Conservation (phyloP, 2,329 filamentous ascomycete genomes). For the Neobulgaria alba region DNA sequence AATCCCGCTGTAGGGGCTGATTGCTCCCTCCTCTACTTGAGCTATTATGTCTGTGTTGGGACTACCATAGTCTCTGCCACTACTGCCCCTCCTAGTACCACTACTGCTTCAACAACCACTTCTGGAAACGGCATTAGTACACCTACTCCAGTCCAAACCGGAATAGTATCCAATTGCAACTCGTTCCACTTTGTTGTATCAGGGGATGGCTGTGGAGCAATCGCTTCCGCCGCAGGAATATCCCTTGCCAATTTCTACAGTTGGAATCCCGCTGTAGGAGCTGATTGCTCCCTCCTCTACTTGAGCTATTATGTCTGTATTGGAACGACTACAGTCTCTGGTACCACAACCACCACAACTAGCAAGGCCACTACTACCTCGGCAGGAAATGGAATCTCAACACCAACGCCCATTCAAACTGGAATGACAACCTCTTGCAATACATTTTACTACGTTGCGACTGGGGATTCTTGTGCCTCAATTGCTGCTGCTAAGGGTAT, state of each 20-base stretch:
- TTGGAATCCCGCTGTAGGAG: slow-evolving; percentile 17
- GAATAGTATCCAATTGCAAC: slow-evolving; percentile 26
- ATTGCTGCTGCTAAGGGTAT: slow-evolving; percentile 21
- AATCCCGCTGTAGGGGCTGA: slow-evolving; percentile 15
- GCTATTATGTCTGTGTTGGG: background rate
- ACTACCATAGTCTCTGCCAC: slow-evolving; percentile 4
- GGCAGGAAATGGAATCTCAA: slow-evolving; percentile 20
- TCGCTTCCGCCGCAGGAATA: slow-evolving; percentile 20
- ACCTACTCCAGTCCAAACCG: slow-evolving; percentile 24
- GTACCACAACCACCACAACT: slow-evolving; percentile 6
- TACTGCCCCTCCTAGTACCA: slow-evolving; percentile 6
- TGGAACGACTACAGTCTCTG: slow-evolving; percentile 1
- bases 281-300: background rate
- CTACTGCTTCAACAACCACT: slow-evolving; percentile 8
- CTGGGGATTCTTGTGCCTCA: slow-evolving; percentile 19
- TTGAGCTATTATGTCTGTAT: slow-evolving; percentile 2
- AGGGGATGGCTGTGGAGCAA: slow-evolving; percentile 21
- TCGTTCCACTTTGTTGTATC: slow-evolving; percentile 22
- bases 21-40: background rate
- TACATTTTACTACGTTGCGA: slow-evolving; percentile 22
- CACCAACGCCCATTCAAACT: slow-evolving; percentile 25
- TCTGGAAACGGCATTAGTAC: slow-evolving; percentile 22
- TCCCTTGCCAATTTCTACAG: slow-evolving; percentile 20
- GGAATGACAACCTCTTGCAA: slow-evolving; percentile 27
- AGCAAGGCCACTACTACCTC: slow-evolving; percentile 9